Evolutionary conservation across 2,329 filamentous ascomycete genomes (phyloP), one percentile per base, ranked within the genome.

Genomic region (Annulohypoxylon truncatum): DNA sequence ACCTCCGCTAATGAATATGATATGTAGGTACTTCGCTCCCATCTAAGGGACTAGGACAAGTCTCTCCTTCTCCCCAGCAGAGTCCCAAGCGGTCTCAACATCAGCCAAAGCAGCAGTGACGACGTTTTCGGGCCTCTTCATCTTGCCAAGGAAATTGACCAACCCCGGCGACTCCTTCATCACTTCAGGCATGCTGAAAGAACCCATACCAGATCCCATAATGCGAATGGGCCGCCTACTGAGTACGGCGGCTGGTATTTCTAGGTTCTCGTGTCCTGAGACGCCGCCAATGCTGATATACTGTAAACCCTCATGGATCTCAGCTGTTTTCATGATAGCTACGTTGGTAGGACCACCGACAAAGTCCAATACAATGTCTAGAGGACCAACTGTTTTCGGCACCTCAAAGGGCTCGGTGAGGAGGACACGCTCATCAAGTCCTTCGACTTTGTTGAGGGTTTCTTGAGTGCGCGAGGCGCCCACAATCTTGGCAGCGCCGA

Each of bases 311-410:
- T 26, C 38, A 12, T 33, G 42, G 29, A 59, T 50, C 28, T 60
- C 55, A 18, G 38, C 55, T 31, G 50, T 26, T 20, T 64, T 56
- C 64, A 60, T 60, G 55, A 67, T n/a, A 15, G 50, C 50, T 12
- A 57, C 33, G 13, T 29, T 26, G 22, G 13, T 40, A 12, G 35
- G 54, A 9, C 64, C 64, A 13, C 60, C 60, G 8, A 67, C 50
- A 31, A 53, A 60, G 42, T 63, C 60, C n/a, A 67, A 47, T 15
- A 64, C 60, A 15, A 67, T 58, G 40, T 61, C 55, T 29, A 63
- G 20, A 18, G 64, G 60, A n/a, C 61, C 64, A 15, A 64, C 50
- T 24, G 48, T 46, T 13, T 59, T 52, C 35, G 61, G 61, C 15
- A 60, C 7, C 15, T 44, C 40, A 4, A 64, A 22, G 24, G 42